phyloP scores from a whole-genome alignment of 2,329 filamentous ascomycete genomes.

The Chrysosporium queenslandicum region DNA sequence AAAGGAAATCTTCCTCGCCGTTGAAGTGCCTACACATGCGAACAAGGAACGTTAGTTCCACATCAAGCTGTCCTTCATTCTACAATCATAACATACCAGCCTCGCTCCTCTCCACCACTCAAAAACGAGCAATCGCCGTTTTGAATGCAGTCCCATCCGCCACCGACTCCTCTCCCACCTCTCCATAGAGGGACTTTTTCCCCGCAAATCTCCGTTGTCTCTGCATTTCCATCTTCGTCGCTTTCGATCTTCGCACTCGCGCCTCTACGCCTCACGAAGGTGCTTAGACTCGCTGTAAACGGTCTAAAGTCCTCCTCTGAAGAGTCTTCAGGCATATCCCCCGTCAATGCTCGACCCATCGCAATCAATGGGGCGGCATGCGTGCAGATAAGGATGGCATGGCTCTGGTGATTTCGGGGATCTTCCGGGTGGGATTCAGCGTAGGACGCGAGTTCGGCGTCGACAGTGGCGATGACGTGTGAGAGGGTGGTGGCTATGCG shows the following conservation, averaged over 20 bases:
- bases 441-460: conserved; percentile 42
- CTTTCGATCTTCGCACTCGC: conserved; percentile 19
- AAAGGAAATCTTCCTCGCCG: conserved; percentile 39
- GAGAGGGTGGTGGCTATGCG: conserved; percentile 62
- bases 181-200: conserved; percentile 42
- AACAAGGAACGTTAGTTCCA: conserved; percentile 19
- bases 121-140: conserved; percentile 85
- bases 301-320: conserved; percentile 71
- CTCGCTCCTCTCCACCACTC: conserved; percentile 68
- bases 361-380: conserved; percentile 88
- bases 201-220: conserved; percentile 11
- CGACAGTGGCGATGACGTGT: conserved; percentile 61
- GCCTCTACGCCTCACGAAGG: conserved; percentile 45
- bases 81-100: conserved; percentile 54
- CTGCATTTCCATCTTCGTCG: conserved; percentile 14
- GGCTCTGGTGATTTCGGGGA: conserved; percentile 37
- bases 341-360: conserved; percentile 72
- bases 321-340: conserved; percentile 59
- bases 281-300: conserved; percentile 71
- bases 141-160: conserved; percentile 67
- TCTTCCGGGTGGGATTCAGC: conserved; percentile 47
- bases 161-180: conserved; percentile 52
- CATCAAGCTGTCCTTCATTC: background rate
- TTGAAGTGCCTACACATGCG: conserved; percentile 34
- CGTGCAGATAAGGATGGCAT: conserved; percentile 66